Base-by-base conservation (phyloP, 1,284 basidiomycete genomes). In the Nidula niveotomentosa region DNA sequence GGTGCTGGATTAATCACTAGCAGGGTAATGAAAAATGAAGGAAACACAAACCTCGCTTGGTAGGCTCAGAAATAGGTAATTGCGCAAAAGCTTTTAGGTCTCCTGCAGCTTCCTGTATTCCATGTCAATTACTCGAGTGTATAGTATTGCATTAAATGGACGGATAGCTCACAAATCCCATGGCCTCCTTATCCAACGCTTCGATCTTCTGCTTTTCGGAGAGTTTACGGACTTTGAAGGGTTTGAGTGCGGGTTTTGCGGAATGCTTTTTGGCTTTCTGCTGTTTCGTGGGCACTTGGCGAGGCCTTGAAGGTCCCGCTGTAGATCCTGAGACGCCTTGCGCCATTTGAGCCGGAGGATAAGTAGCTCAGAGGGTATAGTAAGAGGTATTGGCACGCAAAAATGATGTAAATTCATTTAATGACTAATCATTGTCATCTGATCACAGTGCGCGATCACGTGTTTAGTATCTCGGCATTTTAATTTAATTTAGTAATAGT, bases 51-150 rank as follows among this genome's bases (percentile, higher is more conserved):
- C 88, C 89, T 71, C 80, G 79, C 66, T 88, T 89, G 7, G 90
- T 90, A 23, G 71, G 65, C 33, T 83, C 77, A 0, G 89, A 91
- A 56, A 92, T 80, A 6, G 90, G 90, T 30, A 92, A 76, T 63
- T 88, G 84, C 13, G 78, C 62, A 64, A 92, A 92, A 0, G 76
- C 68, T 54, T 76, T 78, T 45, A 86, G 60, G 48, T 74, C 78
- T 7, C 72, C 68, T 17, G 77, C 66, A 6, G 79, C 61, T 39
- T 77, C 78, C 87, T 90, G 60, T 23, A 49, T 36, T 45, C 17
- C 41, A 62, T 56, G 45, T 54, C 41, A 56, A 48, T 48, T 23
- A 23, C 2, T 23, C 1, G 5, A 23, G 23, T 23, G 23, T 5
- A 23, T 5, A 23, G 23, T 5, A 2, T 23, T 2, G 23, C 23